Conservation (phyloP, 1,284 basidiomycete genomes). For the Peniophora sp. region DNA sequence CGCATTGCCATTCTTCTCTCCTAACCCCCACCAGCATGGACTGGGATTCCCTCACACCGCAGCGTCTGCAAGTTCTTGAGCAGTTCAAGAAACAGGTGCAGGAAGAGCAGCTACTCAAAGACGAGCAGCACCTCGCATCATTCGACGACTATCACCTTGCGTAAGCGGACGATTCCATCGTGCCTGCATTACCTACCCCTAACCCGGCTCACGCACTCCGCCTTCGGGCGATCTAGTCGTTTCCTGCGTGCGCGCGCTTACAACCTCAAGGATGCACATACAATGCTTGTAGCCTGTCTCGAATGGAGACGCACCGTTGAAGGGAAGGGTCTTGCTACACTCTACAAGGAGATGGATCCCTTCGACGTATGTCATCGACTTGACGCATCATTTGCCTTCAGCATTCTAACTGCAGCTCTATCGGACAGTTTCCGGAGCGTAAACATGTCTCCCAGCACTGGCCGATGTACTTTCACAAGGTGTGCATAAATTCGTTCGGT, state of each 20-base stretch:
- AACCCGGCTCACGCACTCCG: constrained; percentile 3
- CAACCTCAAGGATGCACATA: constrained; percentile 43
- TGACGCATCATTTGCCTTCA: neutral
- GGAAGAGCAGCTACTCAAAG: neutral
- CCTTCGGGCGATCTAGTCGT: constrained; percentile 46
- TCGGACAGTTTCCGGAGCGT: constrained; percentile 54
- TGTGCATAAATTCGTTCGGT: constrained; percentile 14
- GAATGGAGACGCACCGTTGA: constrained; percentile 50
- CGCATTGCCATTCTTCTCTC: too few species aligned
- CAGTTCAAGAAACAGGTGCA: neutral
- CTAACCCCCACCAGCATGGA: neutral
- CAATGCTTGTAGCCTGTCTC: constrained; percentile 52
- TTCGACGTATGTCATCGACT: constrained; percentile 40
- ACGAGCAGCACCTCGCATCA: constrained; percentile 49
- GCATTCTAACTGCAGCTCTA: neutral
- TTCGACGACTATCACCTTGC: constrained; percentile 56
- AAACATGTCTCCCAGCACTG: constrained; percentile 61
- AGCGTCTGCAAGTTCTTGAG: neutral
- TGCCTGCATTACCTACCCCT: neutral
- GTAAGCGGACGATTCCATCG: constrained; percentile 25
- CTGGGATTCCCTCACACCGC: neutral
- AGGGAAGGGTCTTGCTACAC: constrained; percentile 48
- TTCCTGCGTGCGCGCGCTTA: constrained; percentile 62
- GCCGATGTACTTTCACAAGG: constrained; percentile 72
- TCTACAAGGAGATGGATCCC: constrained; percentile 49